A percentile compares a stretch with the other conserved stretches of the same genome.
These are phyloP conservation scores for Litchi chinensis DNA, from an alignment of 345 rosid genomes.

Conservation along the genomic window DNA sequence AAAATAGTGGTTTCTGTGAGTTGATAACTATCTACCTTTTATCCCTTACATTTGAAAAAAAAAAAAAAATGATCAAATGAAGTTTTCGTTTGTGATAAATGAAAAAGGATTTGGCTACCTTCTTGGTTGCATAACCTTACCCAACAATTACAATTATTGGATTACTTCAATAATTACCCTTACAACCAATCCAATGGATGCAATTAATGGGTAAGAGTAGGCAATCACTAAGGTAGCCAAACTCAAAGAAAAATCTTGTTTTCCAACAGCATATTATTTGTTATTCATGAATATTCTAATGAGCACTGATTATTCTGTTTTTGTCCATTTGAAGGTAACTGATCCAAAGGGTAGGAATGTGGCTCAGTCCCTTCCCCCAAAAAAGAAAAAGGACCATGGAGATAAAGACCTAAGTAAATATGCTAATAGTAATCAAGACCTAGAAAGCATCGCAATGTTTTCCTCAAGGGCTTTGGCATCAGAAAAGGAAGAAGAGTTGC, in stretches of 20 bases:
- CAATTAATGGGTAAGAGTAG: no score
- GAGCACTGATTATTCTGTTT: slow-evolving; percentile 12
- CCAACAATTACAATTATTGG: no score
- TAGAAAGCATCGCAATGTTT: slow-evolving; percentile 43
- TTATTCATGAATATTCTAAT: neutral
- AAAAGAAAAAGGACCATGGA: slow-evolving; percentile 65
- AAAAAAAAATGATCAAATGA: no score
- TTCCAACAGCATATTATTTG: slow-evolving; percentile 10
- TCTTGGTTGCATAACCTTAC: no score
- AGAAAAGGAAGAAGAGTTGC: slow-evolving; percentile 70
- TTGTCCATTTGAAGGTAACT: slow-evolving; percentile 34
- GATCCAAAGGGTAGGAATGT: slow-evolving; percentile 66
- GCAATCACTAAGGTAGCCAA: no score
- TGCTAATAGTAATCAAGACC: slow-evolving; percentile 48
- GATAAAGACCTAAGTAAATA: slow-evolving; percentile 48
- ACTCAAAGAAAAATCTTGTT: neutral
- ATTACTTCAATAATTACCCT: no score
- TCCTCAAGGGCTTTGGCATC: slow-evolving; percentile 51
- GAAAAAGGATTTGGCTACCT: no score
- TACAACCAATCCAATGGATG: no score
- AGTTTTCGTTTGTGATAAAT: no score
- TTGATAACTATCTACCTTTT: neutral
- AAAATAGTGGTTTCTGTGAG: neutral
- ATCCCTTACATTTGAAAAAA: neutral
- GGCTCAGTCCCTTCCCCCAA: slow-evolving; percentile 57